Evolutionary conservation across 768 basidiomycete genomes (phyloP).

Genomic region (Baorangia bicolor): DNA sequence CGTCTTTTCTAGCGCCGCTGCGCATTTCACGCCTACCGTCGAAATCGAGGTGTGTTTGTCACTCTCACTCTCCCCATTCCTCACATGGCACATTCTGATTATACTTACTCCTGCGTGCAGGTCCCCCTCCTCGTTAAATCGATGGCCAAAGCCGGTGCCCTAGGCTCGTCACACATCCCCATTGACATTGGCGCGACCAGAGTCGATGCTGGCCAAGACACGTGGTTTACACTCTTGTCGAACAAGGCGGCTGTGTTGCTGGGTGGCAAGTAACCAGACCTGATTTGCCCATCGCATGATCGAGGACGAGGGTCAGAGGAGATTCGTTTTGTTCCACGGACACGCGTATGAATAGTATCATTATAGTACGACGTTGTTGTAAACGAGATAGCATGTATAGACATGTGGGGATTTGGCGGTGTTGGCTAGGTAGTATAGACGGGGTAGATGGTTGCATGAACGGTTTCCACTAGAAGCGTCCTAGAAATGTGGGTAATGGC

Average conservation of each 20-base stretch:
- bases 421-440: neutral
- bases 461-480: neutral
- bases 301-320: neutral
- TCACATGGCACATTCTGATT: too few relatives aligned
- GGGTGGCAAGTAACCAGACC: conserved; percentile 25
- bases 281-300: neutral
- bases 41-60: conserved; percentile 50
- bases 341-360: neutral
- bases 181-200: conserved; percentile 42
- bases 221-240: conserved; percentile 51
- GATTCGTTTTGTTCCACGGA: neutral
- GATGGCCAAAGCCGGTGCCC: conserved; percentile 50
- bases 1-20: conserved; percentile 36
- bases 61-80: neutral
- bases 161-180: conserved; percentile 53
- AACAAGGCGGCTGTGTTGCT: conserved; percentile 52
- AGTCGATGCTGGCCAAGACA: conserved; percentile 32
- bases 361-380: neutral
- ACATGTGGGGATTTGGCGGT: too few relatives aligned
- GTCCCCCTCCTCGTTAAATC: conserved; percentile 53
- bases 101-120: conserved; percentile 36
- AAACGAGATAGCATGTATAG: neutral
- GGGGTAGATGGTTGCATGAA: neutral
- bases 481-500: neutral
- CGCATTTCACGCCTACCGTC: conserved; percentile 36